Evolutionary conservation across 2,329 filamentous ascomycete species (phyloP).

Genomic region (Alternaria sp.): DNA sequence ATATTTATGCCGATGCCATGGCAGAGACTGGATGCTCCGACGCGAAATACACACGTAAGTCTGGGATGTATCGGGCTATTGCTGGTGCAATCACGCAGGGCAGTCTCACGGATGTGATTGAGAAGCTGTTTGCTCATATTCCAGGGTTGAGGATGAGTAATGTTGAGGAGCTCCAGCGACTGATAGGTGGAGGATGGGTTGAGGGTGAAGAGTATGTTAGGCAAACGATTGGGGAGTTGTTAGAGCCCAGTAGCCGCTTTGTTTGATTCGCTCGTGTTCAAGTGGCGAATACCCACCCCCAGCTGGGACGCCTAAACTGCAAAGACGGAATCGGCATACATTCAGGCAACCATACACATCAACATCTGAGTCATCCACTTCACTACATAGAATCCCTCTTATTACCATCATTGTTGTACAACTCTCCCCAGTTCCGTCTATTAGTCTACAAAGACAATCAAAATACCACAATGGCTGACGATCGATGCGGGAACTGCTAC

Average conservation of each 20-base stretch:
- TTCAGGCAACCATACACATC: not conserved
- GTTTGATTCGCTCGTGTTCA: not conserved
- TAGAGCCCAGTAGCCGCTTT: not conserved
- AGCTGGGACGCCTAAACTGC: not conserved
- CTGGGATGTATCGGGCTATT: not conserved
- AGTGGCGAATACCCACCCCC: not conserved
- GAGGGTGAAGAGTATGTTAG: not conserved
- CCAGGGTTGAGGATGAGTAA: not conserved
- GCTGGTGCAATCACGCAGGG: not conserved
- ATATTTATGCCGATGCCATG: not conserved
- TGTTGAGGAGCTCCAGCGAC: not conserved
- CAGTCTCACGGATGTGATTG: not conserved
- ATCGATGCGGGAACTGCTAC: not conserved
- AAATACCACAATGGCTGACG: not conserved
- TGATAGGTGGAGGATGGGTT: not conserved
- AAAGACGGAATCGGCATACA: not conserved
- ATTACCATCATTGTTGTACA: not conserved
- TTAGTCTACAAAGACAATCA: not conserved
- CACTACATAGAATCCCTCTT: accelerated
- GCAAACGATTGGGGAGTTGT: not conserved
- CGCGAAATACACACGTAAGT: not conserved
- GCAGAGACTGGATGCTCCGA: not conserved
- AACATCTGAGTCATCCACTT: not conserved
- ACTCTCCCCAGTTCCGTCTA: not conserved
- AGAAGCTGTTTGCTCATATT: not conserved